Evolutionary conservation across 176 grass and related monocot genomes (phyloP), one percentile per base, ranked within the genome.

Genomic region (Cenchrus purpureus): DNA sequence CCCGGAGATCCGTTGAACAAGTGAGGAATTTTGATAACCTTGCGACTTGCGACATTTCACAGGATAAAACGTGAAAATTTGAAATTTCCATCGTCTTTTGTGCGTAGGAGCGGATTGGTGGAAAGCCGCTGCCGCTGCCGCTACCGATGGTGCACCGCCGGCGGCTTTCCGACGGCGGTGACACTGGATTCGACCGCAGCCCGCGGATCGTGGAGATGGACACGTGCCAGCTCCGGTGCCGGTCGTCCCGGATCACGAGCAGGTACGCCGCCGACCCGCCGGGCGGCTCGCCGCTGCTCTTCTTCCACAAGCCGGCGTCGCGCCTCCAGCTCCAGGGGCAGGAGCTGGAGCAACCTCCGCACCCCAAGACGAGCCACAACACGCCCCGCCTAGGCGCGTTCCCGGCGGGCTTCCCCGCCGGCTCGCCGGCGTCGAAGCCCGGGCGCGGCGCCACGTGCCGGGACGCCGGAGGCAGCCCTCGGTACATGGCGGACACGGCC

Each of bases 121-220:
- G 46, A 87, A 76, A 40, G 37, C 37, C 37, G 37, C 37, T 40
- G 29, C 44, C 76, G 32, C 1, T 58, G 42, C 15, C 83, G 63
- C 12, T 34, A 72, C 51, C 74, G 32, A 66, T 52, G 75, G 79
- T 46, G 79, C 91, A 93, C 59, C 86, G 88, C 10, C 83, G 76
- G 50, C 59, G 93, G 25, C 78, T 90, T 13, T 92, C 91, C 17
- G 93, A 96, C 45, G 75, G 89, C 4, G 85, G 84, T 0, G 89
- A 88, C 63, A 51, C 42, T 2, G 73, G 54, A 4, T 92, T 80
- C 15, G 88, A 96, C 9, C 85, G 83, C 43, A 94, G 94, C 82
- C 93, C 97, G 6, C 76, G 93, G 88, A 92, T 99, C 31, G 90
- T 96, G 32, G 94, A 99, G 90, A 92, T 96, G 77, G 97, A 99